phyloP scores from a whole-genome alignment of 1,284 basidiomycete species.

The Leccinum brunneo-olivaceum region DNA sequence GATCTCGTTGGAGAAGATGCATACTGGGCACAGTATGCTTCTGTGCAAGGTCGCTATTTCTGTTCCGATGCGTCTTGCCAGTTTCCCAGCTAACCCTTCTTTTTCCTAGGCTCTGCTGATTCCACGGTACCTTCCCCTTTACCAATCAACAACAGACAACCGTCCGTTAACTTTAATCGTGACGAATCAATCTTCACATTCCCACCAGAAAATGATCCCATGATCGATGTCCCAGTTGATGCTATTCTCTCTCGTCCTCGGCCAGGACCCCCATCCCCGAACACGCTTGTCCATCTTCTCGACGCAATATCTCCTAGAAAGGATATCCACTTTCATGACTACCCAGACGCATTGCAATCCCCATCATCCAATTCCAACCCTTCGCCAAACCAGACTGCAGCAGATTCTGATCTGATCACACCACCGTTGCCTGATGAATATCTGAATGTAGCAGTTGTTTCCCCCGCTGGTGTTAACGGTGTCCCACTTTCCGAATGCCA shows the following conservation, averaged over 20 bases:
- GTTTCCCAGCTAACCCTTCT: conserved; percentile 5
- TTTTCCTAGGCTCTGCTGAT: conserved; percentile 24
- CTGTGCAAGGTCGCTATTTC: conserved; percentile 52
- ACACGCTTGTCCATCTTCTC: conserved; percentile 22
- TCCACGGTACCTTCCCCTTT: conserved; percentile 28
- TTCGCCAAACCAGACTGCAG: conserved; percentile 13
- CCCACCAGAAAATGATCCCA: conserved; percentile 4
- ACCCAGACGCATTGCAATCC: conserved; percentile 6
- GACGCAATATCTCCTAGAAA: conserved; percentile 21
- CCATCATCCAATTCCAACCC: conserved; percentile 8
- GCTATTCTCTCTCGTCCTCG: conserved; percentile 12
- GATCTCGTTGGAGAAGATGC: conserved; percentile 45
- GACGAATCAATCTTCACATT: conserved; percentile 3
- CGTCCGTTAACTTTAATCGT: not conserved
- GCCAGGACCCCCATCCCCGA: conserved; percentile 23
- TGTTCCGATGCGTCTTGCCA: conserved; percentile 1
- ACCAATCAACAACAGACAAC: conserved; percentile 20
- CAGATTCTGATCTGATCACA: conserved; percentile 25
- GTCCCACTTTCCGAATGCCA: conserved; percentile 5
- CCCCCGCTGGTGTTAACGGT: conserved; percentile 14
- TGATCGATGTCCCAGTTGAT: conserved; percentile 19
- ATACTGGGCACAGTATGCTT: conserved; percentile 68
- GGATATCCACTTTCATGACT: conserved; percentile 14
- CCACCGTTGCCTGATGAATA: conserved; percentile 14
- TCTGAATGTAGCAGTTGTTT: conserved; percentile 10